Conservation (phyloP, 306 rosid species). For the Quillaja saponaria region DNA sequence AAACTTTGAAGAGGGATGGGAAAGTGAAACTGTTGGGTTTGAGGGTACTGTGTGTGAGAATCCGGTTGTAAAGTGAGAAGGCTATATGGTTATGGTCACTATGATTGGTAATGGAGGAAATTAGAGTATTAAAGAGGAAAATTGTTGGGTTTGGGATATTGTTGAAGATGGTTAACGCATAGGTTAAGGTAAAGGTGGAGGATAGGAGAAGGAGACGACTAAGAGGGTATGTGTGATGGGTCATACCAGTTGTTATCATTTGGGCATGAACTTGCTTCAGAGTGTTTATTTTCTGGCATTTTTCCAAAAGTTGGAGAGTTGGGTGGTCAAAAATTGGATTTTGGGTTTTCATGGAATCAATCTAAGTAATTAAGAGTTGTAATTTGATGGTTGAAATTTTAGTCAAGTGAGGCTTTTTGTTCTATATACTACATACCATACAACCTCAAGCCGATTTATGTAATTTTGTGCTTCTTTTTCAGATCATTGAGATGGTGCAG, state of each 20-base stretch:
- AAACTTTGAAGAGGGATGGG: constrained; percentile 50
- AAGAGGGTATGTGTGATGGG: constrained; percentile 41
- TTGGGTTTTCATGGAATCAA: constrained; percentile 31
- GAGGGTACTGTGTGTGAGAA: constrained; percentile 28
- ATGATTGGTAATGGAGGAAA: constrained; percentile 36
- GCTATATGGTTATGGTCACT: constrained; percentile 27
- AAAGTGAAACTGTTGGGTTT: constrained; percentile 51
- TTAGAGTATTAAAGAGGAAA: constrained; percentile 51
- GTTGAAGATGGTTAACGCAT: constrained; percentile 38
- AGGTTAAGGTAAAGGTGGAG: constrained; percentile 31
- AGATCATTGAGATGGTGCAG: no score
- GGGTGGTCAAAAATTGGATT: constrained; percentile 32
- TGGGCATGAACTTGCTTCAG: constrained; percentile 46
- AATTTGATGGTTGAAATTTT: not conserved
- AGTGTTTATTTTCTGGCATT: constrained; percentile 27
- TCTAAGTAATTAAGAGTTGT: not conserved
- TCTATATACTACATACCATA: no score
- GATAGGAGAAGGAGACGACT: constrained; percentile 38
- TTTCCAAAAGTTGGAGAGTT: constrained; percentile 26
- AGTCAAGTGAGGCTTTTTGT: no score
- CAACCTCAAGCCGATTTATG: no score
- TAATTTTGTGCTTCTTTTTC: no score
- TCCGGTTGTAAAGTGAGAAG: constrained; percentile 33
- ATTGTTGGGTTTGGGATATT: constrained; percentile 36
- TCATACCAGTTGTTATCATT: constrained; percentile 35